Percentiles rank a stretch among this genome's conserved stretches.
Conservation (phyloP, 1,139 yeast genomes). For the Groenewaldozyma sp. region DNA sequence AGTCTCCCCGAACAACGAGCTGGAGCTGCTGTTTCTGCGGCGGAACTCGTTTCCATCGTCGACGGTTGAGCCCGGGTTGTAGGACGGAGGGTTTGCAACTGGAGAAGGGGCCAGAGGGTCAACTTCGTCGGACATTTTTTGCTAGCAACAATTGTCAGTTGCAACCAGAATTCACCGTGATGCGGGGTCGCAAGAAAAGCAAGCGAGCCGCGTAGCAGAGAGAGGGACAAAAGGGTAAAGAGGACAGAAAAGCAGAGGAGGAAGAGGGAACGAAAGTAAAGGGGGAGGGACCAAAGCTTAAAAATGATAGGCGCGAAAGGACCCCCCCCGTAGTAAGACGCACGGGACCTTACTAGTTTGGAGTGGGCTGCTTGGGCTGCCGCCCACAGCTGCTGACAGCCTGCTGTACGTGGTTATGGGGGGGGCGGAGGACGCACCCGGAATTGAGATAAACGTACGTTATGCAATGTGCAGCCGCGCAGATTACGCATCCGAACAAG, state of each 20-base stretch:
- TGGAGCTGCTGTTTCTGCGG: slow-evolving; percentile 1
- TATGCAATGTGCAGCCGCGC: too few relatives aligned
- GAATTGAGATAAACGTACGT: too few relatives aligned
- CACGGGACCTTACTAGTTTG: too few relatives aligned
- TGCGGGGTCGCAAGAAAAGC: background rate
- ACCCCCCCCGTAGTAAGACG: too few relatives aligned
- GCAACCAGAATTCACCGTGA: too few relatives aligned
- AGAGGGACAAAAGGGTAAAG: background rate
- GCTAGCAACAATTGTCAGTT: too few relatives aligned
- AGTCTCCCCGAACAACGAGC: slow-evolving; percentile 1
- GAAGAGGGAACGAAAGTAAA: background rate
- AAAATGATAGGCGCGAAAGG: too few relatives aligned
- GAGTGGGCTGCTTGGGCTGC: too few relatives aligned
- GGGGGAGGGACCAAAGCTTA: background rate
- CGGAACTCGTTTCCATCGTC: background rate
- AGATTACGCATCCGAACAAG: too few relatives aligned
- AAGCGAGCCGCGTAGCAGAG: background rate
- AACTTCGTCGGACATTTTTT: background rate
- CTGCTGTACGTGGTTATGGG: too few relatives aligned
- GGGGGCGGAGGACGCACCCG: too few relatives aligned
- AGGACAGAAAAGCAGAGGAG: background rate
- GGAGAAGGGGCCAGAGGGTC: background rate
- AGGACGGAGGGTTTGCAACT: background rate
- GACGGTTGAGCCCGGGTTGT: background rate
- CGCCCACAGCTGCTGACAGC: too few relatives aligned